These are phyloP conservation scores for Recurvomyces mirabilis DNA, from an alignment of 495 filamentous ascomycete genomes.

Conservation along the genomic window DNA sequence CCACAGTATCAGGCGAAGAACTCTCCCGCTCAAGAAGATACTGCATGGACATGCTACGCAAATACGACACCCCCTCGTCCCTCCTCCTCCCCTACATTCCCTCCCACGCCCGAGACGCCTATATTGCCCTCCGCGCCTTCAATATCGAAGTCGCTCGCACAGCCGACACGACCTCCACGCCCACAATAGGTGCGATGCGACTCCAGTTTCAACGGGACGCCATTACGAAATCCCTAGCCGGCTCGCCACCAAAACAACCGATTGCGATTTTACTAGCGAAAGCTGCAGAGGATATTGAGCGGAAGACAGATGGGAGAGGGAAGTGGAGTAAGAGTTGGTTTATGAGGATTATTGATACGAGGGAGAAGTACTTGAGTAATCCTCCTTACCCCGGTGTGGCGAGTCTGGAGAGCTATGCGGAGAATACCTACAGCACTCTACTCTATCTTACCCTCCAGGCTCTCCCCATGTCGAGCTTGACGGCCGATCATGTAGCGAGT, in stretches of 20 bases:
- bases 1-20: conserved; percentile 8
- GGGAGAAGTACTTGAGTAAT: conserved; percentile 76
- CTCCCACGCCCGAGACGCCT: conserved; percentile 56
- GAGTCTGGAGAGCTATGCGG: conserved; percentile 74
- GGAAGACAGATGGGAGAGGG: conserved; percentile 41
- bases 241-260: conserved; percentile 73
- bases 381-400: conserved; percentile 64
- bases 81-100: conserved; percentile 79
- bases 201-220: conserved; percentile 92
- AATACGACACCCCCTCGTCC: conserved; percentile 77
- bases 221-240: conserved; percentile 59
- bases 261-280: conserved; percentile 72
- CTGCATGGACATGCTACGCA: conserved; percentile 36
- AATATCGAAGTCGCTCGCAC: conserved; percentile 84
- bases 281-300: conserved; percentile 51
- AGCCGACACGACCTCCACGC: conserved; percentile 73
- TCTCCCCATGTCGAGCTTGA: conserved; percentile 62
- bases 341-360: conserved; percentile 59
- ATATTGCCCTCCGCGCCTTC: conserved; percentile 82
- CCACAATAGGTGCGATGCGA: conserved; percentile 71
- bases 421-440: conserved; percentile 88
- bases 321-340: conserved; percentile 73
- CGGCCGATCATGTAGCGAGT: conserved; percentile 83
- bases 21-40: conserved; percentile 6
- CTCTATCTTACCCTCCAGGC: conserved; percentile 77